Conservation (phyloP, 2,329 filamentous ascomycete genomes). For the Chrysosporium keratinophilum region DNA sequence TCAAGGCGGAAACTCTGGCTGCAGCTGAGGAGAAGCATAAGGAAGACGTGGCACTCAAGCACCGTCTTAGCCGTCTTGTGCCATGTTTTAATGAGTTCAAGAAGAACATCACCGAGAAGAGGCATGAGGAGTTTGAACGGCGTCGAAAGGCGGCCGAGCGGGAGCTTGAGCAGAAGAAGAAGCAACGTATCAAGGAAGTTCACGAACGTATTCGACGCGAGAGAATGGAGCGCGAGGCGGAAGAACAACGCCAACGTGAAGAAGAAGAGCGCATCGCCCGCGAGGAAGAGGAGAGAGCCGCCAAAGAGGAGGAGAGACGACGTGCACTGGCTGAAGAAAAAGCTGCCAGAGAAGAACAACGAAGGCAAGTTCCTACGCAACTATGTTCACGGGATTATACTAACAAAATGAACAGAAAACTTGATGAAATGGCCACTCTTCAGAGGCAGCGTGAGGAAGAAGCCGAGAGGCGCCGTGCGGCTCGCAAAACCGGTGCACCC, state of each 20-base stretch:
- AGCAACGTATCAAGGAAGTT: conserved; percentile 74
- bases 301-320: conserved; percentile 68
- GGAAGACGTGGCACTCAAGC: conserved; percentile 85
- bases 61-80: conserved; percentile 76
- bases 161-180: conserved; percentile 86
- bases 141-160: conserved; percentile 82
- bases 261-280: conserved; percentile 70
- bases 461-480: conserved; percentile 63
- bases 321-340: conserved; percentile 63
- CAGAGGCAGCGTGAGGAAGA: conserved; percentile 83
- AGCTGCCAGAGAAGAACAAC: conserved; percentile 48
- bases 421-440: conserved; percentile 51
- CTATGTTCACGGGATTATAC: not conserved
- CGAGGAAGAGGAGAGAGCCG: conserved; percentile 78
- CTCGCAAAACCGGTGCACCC: conserved; percentile 48
- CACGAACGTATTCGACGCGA: conserved; percentile 73
- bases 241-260: conserved; percentile 65
- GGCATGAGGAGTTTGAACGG: conserved; percentile 92
- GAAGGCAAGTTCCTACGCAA: conserved; percentile 40
- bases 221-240: conserved; percentile 73
- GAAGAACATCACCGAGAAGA: conserved; percentile 69
- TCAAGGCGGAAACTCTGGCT: conserved; percentile 64
- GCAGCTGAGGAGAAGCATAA: conserved; percentile 82
- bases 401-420: conserved; percentile 38
- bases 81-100: conserved; percentile 77